A percentile compares a stretch with the other conserved stretches of the same genome.
Conservation (phyloP, 495 filamentous ascomycete genomes). For the Daldinia vernicosa region DNA sequence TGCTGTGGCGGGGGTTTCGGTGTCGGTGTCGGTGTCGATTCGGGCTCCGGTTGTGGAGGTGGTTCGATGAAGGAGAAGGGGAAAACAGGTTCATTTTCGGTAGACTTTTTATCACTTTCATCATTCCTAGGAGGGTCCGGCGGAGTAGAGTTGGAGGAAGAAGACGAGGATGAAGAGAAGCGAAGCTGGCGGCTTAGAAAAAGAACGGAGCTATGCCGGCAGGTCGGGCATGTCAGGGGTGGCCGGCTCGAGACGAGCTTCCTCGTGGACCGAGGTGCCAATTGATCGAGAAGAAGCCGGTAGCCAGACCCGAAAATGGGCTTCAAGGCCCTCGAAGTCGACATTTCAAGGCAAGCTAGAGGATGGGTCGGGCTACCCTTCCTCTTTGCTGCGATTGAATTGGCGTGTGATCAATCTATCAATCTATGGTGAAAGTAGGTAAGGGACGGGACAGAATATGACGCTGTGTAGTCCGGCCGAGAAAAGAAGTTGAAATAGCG, state of each 20-base stretch:
- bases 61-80: slow-evolving; percentile 4
- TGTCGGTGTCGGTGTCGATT: slow-evolving; percentile 15
- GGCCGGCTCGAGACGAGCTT: slow-evolving; percentile 36
- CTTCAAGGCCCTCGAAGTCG: slow-evolving; percentile 44
- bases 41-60: slow-evolving; percentile 3
- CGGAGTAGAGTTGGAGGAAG: slow-evolving; percentile 26
- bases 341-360: slow-evolving; percentile 32
- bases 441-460: slow-evolving; percentile 9
- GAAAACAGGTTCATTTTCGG: neutral
- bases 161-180: slow-evolving; percentile 31
- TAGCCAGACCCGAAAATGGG: slow-evolving; percentile 44
- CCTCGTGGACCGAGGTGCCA: slow-evolving; percentile 34
- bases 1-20: neutral
- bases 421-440: neutral
- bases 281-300: slow-evolving; percentile 45
- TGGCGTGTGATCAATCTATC: slow-evolving; percentile 7
- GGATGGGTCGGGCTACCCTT: slow-evolving; percentile 18
- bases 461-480: slow-evolving; percentile 27
- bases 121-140: slow-evolving; percentile 26
- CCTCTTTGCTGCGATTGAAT: slow-evolving; percentile 15
- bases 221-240: slow-evolving; percentile 36
- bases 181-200: slow-evolving; percentile 26
- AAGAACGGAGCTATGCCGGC: slow-evolving; percentile 21
- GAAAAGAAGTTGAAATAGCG: slow-evolving; percentile 9
- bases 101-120: slow-evolving; percentile 1